These are phyloP conservation scores for Vitis hybrid DNA, from an alignment of 177 flowering plant species.

Conservation along the genomic window DNA sequence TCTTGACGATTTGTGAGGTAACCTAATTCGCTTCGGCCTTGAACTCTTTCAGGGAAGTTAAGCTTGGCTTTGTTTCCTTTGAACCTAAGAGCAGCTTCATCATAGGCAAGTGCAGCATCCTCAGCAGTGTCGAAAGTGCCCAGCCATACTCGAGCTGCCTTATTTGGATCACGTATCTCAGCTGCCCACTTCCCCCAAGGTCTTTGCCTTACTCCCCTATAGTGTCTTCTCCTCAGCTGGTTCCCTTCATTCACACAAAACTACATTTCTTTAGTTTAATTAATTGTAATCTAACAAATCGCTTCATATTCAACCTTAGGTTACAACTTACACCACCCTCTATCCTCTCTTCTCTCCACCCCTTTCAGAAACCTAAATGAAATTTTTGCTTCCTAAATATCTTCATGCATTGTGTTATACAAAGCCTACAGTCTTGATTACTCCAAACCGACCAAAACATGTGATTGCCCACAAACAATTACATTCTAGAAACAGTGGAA, in stretches of 20 bases:
- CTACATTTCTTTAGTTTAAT: no score
- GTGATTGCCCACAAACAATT: no score
- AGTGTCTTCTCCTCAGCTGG: conserved; percentile 45
- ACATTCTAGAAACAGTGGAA: no score
- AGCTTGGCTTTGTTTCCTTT: conserved; percentile 76
- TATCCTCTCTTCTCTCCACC: no score
- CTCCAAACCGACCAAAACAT: no score
- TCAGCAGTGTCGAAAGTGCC: conserved; percentile 74
- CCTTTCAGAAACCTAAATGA: no score
- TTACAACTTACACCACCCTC: no score
- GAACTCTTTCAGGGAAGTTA: conserved; percentile 71
- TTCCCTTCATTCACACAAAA: conserved; percentile 12
- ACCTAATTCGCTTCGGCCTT: conserved; percentile 30
- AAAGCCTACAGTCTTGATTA: no score
- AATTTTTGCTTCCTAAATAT: no score
- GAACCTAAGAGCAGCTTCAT: conserved; percentile 69
- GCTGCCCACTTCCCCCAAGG: conserved; percentile 89
- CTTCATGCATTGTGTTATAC: no score
- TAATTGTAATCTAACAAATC: no score
- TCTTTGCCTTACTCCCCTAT: conserved; percentile 74
- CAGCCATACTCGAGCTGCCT: conserved; percentile 74
- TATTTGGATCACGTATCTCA: conserved; percentile 72
- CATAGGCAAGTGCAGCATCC: conserved; percentile 69
- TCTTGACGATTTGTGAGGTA: conserved; percentile 22
- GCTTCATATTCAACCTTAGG: no score